A percentile compares a stretch with the other conserved stretches of the same genome.
Evolutionary conservation across 768 basidiomycete genomes (phyloP).

Genomic region (Termitomyces sp.): DNA sequence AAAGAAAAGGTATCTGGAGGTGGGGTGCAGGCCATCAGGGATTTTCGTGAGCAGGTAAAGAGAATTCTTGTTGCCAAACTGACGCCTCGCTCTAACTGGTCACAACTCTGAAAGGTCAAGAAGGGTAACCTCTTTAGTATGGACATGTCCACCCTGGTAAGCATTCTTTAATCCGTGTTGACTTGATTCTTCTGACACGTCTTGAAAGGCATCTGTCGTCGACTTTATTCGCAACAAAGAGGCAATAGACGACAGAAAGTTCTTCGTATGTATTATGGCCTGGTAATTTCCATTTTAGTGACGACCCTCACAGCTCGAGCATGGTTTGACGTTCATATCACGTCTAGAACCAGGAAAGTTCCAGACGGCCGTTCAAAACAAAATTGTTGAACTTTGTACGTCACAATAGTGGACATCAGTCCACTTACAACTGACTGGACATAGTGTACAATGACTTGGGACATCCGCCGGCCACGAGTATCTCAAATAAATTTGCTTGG

Average conservation of each 20-base stretch:
- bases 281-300: not conserved
- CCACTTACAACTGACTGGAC: not conserved
- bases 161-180: not conserved
- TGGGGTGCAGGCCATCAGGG: constrained; percentile 30
- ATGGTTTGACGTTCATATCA: constrained; percentile 60
- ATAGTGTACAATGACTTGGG: constrained; percentile 78
- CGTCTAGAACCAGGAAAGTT: constrained; percentile 45
- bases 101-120: constrained; percentile 30
- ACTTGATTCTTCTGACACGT: not conserved
- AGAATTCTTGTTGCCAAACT: not conserved
- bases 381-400: constrained; percentile 54
- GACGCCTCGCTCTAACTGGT: not conserved
- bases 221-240: constrained; percentile 57
- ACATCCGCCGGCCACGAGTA: constrained; percentile 69
- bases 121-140: constrained; percentile 31
- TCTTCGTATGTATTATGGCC: constrained; percentile 46
- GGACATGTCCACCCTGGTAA: constrained; percentile 39
- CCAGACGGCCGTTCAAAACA: constrained; percentile 34
- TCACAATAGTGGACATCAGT: constrained; percentile 7
- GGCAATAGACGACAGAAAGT: constrained; percentile 71
- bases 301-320: constrained; percentile 52
- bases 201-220: constrained; percentile 47
- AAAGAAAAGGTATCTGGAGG: constrained; percentile 10
- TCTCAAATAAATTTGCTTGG: constrained; percentile 60
- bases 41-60: constrained; percentile 38